Conservation (phyloP, 495 filamentous ascomycete genomes). For the Lasiosphaeriaceae sp. region DNA sequence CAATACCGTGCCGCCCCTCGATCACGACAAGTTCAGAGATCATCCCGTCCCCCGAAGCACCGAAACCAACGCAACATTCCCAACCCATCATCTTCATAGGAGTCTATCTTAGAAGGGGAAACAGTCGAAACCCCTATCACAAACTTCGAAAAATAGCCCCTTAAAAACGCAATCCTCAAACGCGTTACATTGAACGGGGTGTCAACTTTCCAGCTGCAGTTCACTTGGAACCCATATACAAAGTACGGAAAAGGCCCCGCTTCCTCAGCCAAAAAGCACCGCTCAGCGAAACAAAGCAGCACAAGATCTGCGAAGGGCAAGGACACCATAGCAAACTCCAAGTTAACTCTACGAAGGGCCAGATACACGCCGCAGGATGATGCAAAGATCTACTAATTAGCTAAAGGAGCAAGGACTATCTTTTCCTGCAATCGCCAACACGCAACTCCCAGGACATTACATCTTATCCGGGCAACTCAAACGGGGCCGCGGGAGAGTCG, state of each 20-base stretch:
- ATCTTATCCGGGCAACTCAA: too few relatives aligned
- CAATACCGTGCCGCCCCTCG: slow-evolving; percentile 1
- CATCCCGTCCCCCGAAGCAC: slow-evolving; percentile 2
- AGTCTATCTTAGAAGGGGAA: slow-evolving; percentile 2
- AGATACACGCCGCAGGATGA: slow-evolving; percentile 9
- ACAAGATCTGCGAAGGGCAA: neutral
- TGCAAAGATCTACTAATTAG: slow-evolving; percentile 9
- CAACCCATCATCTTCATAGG: slow-evolving; percentile 9
- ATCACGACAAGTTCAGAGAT: slow-evolving; percentile 2
- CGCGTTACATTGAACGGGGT: neutral
- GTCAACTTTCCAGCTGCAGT: slow-evolving; percentile 7
- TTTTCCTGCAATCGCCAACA: slow-evolving; percentile 5
- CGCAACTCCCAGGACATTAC: slow-evolving; percentile 7
- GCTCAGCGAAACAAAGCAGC: too few relatives aligned
- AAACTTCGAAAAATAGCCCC: slow-evolving; percentile 4
- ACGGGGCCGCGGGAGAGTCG: too few relatives aligned
- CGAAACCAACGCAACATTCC: slow-evolving; percentile 1
- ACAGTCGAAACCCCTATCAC: neutral
- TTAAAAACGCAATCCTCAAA: slow-evolving; percentile 2
- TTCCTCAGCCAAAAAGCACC: too few relatives aligned
- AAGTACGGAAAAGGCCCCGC: neutral
- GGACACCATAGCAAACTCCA: slow-evolving; percentile 6
- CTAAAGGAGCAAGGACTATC: slow-evolving; percentile 9
- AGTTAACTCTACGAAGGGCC: slow-evolving; percentile 4
- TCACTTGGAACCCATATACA: neutral